Evolutionary conservation across 2,329 filamentous ascomycete genomes (phyloP).

Genomic region (Pyrenochaeta sp.): DNA sequence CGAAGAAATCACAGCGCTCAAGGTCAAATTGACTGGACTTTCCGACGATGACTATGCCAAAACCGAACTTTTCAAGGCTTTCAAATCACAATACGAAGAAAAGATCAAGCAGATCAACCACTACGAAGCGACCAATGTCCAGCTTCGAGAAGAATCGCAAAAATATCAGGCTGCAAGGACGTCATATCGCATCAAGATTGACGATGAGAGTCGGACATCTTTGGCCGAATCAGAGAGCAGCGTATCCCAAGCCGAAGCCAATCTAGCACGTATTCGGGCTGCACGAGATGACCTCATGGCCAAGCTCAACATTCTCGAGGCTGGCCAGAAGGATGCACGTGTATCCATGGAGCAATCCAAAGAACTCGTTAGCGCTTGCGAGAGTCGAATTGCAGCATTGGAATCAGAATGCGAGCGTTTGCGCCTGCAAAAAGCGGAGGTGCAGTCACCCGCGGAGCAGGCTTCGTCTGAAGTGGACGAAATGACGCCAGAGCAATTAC

Average conservation of each 20-base stretch:
- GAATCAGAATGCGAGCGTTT: slow-evolving; percentile 84
- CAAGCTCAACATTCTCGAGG: slow-evolving; percentile 80
- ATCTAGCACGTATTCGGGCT: slow-evolving; percentile 84
- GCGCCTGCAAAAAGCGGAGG: slow-evolving; percentile 61
- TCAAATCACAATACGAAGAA: slow-evolving; percentile 90
- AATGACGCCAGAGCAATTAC: slow-evolving; percentile 74
- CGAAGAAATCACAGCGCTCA: slow-evolving; percentile 80
- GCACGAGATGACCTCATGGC: slow-evolving; percentile 84
- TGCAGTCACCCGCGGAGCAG: slow-evolving; percentile 25
- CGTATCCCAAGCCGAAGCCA: slow-evolving; percentile 79
- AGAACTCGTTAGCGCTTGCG: slow-evolving; percentile 79
- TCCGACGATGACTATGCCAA: slow-evolving; percentile 93
- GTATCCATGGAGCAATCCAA: slow-evolving; percentile 75
- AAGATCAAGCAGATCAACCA: slow-evolving; percentile 91
- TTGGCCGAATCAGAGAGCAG: slow-evolving; percentile 83
- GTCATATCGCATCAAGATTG: slow-evolving; percentile 78
- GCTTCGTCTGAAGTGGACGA: slow-evolving; percentile 59
- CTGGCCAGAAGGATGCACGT: slow-evolving; percentile 78
- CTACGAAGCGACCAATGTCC: slow-evolving; percentile 85
- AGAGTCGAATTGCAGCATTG: slow-evolving; percentile 79
- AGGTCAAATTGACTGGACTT: slow-evolving; percentile 70
- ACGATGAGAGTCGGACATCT: slow-evolving; percentile 77
- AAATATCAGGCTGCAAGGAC: slow-evolving; percentile 86
- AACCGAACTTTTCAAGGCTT: slow-evolving; percentile 90
- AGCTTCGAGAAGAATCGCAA: slow-evolving; percentile 83